Base-by-base conservation (phyloP, 345 rosid species). In the Salix suchowensis region DNA sequence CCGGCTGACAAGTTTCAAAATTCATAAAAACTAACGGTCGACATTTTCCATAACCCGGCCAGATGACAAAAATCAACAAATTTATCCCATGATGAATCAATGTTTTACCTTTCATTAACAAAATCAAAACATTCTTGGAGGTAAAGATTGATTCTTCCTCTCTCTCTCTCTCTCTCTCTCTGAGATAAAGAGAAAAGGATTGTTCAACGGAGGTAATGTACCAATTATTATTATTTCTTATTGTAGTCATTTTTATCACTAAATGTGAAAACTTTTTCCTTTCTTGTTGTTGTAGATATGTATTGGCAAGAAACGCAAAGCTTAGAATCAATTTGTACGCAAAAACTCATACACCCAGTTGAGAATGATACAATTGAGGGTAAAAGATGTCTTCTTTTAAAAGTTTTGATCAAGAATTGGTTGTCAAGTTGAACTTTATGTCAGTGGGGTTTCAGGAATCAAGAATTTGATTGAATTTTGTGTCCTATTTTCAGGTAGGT, bases 401-500 rank as follows among this genome's bases (percentile, higher is more conserved):
- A 0, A 30, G 6, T 68, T 36, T 61, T n/a, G 50, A 19, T 40
- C 24, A n/a, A 6, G 48, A 16, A 9, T 58, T 42, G 14, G 55
- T 52, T 36, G 46, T 34, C n/a, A 40, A 21, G 48, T 58, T 3
- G 62, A 23, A 58, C 14, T n/a, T 10, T 54, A n/a, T 58, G 50
- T 58, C n/a, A 58, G 23, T 4, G 28, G 62, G 6, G 62, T n/a
- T 58, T 30, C 28, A 60, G 18, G 46, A 30, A 39, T 46, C 28
- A n/a, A 23, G 64, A 10, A 50, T 48, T 26, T 36, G 34, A 37
- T 64, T 61, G 7, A 10, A 54, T 21, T 48, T 16, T 67, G n/a
- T 55, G 24, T 36, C 48, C 10, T 15, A 52, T 32, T 76, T 82
- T 69, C 87, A 94, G 97, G 91, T 71, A 74, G 85, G 46, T 81